Evolutionary conservation across 2,329 filamentous ascomycete genomes (phyloP).

Genomic region (Furcasterigmium furcatum): DNA sequence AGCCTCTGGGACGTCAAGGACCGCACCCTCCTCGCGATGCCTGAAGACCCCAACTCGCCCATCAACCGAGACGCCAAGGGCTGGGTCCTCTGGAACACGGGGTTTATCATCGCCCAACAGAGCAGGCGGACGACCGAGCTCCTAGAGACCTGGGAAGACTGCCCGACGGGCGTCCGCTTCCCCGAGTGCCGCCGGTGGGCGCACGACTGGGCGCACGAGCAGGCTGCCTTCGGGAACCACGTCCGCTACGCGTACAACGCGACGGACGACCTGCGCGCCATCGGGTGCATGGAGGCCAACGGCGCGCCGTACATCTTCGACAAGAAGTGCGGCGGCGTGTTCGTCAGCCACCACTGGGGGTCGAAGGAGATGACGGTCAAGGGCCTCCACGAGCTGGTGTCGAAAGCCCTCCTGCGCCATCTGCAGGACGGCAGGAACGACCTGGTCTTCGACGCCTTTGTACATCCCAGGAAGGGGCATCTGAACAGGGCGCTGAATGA

Average conservation of each 20-base stretch:
- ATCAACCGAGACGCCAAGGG: slow-evolving; percentile 33
- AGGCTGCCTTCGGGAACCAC: slow-evolving; percentile 20
- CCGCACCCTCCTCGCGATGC: slow-evolving; percentile 38
- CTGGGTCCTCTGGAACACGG: slow-evolving; percentile 32
- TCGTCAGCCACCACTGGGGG: slow-evolving; percentile 20
- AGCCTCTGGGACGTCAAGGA: slow-evolving; percentile 39
- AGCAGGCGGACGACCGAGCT: slow-evolving; percentile 11
- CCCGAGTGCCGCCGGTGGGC: slow-evolving; percentile 16
- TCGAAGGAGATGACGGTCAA: slow-evolving; percentile 13
- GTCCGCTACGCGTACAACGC: slow-evolving; percentile 19
- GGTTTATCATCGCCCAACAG: slow-evolving; percentile 36
- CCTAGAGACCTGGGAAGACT: slow-evolving; percentile 9
- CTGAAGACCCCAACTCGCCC: slow-evolving; percentile 36
- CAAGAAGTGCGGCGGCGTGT: slow-evolving; percentile 17
- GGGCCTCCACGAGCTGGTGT: slow-evolving; percentile 12
- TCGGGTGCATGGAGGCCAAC: slow-evolving; percentile 20
- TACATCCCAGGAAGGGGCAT: slow-evolving; percentile 12
- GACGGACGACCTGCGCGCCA: slow-evolving; percentile 14
- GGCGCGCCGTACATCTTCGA: slow-evolving; percentile 17
- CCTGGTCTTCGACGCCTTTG: slow-evolving; percentile 1
- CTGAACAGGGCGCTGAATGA: slow-evolving; percentile 11
- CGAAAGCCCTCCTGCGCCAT: slow-evolving; percentile 7
- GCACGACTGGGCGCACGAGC: slow-evolving; percentile 21
- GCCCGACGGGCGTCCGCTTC: slow-evolving; percentile 13
- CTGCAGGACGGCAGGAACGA: not conserved